Conservation (phyloP, 805 yeast genomes). For the Komagataella populi region DNA sequence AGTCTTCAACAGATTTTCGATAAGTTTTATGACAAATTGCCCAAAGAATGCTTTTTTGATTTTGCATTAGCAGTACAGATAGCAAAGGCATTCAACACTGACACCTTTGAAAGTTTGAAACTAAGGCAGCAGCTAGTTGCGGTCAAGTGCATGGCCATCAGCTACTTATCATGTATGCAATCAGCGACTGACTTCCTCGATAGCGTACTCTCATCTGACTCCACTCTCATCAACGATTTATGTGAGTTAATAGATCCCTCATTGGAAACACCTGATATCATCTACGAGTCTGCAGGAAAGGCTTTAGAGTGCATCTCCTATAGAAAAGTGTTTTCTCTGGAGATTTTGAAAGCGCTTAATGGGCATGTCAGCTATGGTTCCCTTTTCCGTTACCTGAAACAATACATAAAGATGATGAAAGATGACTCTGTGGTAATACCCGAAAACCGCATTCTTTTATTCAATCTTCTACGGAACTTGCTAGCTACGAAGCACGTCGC, state of each 20-base stretch:
- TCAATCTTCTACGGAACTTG: constrained; percentile 49
- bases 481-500: constrained; percentile 41
- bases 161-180: constrained; percentile 44
- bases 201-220: constrained; percentile 57
- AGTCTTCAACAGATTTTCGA: constrained; percentile 52
- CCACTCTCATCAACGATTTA: constrained; percentile 52
- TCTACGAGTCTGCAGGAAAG: constrained; percentile 47
- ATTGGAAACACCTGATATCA: constrained; percentile 32
- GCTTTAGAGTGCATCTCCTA: constrained; percentile 59
- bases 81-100: constrained; percentile 61
- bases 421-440: constrained; percentile 20
- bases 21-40: constrained; percentile 40
- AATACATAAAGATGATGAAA: constrained; percentile 37
- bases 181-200: constrained; percentile 48
- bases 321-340: constrained; percentile 60
- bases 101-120: constrained; percentile 35
- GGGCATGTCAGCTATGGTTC: constrained; percentile 84
- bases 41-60: constrained; percentile 49
- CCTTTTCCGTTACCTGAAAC: constrained; percentile 57
- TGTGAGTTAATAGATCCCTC: constrained; percentile 67
- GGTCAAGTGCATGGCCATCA: constrained; percentile 54
- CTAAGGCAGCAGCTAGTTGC: constrained; percentile 47
- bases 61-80: constrained; percentile 47
- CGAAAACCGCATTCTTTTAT: constrained; percentile 23
- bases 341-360: constrained; percentile 62